Evolutionary conservation across 768 basidiomycete species (phyloP), one percentile per base, ranked within the genome.

Genomic region (Neoboletus magnificus): DNA sequence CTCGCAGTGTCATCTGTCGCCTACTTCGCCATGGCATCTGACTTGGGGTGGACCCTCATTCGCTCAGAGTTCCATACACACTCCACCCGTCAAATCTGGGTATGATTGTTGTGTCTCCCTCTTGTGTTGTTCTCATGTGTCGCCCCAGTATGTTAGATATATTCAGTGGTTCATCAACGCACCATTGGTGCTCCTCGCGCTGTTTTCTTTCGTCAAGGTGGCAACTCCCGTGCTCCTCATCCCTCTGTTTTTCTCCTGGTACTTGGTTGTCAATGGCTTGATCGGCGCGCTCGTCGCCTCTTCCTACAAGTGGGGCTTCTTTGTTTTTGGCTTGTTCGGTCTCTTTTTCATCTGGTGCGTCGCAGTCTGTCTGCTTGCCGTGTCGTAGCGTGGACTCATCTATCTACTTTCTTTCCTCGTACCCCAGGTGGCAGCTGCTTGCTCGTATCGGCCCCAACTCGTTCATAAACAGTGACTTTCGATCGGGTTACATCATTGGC

Each of bases 121-220:
- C 5, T 12, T 20, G 16, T 9, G 6, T 13, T 4, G 10, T 37
- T 35, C 58, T 50, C 36, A 50, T 39, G 2, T 12, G 4, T 7
- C 12, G n/a, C 20, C 35, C 5, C n/a, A 78, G 77, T 84, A 72
- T 60, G 80, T 76, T 1, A 74, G 79, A 37, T 83, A 81, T 58
- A 80, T 82, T 62, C 79, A 79, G 52, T 82, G 79, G 80, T 76
- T 79, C 54, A 79, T 82, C 73, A 82, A 77, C 46, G 79, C 80
- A 7, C 83, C 84, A 1, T 60, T 79, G 11, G 64, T 83, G 13
- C 69, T 85, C 5, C 73, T 83, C 43, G 64, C 70, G 29, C 60
- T 84, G 36, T 64, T 81, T 16, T 69, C 80, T 49, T 69, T 76
- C 8, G 79, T 82, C 27, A 77, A 74, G 16, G 65, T 82, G 42